A percentile compares a stretch with the other conserved stretches of the same genome.
phyloP scores from a whole-genome alignment of 2,329 filamentous ascomycete species.

The Gyromitra esculenta region DNA sequence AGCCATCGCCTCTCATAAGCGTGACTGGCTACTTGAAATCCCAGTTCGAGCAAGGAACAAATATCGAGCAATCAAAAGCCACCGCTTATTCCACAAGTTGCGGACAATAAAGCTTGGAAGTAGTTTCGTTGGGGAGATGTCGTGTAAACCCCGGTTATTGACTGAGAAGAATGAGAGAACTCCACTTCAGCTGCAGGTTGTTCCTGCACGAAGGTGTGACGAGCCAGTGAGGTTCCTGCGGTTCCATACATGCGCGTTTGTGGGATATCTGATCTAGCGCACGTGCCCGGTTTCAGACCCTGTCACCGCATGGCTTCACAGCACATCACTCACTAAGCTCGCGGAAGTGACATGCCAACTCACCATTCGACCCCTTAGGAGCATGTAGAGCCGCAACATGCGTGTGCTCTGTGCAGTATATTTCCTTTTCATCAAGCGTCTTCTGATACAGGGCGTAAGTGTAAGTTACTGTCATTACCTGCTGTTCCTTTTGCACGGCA shows the following conservation, averaged over 20 bases:
- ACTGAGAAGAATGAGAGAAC: not conserved
- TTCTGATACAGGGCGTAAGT: conserved; percentile 36
- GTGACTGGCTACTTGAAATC: conserved; percentile 9
- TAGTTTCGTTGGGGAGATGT: conserved; percentile 17
- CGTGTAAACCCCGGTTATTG: conserved; percentile 27
- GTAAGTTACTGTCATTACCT: conserved; percentile 19
- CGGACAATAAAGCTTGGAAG: not conserved
- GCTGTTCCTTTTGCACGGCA: not conserved
- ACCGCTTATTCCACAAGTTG: conserved; percentile 22
- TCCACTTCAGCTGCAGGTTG: conserved; percentile 27
- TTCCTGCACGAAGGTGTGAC: conserved; percentile 29
- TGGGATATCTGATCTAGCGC: conserved; percentile 42
- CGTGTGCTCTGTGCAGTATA: conserved; percentile 25
- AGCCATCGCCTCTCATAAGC: not conserved
- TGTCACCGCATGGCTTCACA: conserved; percentile 43
- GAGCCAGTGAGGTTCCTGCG: conserved; percentile 17
- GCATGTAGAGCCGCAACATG: conserved; percentile 43
- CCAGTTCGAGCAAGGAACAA: not conserved
- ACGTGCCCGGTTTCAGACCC: conserved; percentile 41
- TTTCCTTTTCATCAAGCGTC: conserved; percentile 20
- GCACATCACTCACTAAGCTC: conserved; percentile 45
- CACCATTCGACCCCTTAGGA: conserved; percentile 46
- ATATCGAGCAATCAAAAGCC: not conserved
- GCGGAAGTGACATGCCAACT: conserved; percentile 41
- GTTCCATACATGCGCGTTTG: conserved; percentile 21